Evolutionary conservation across 2,329 filamentous ascomycete genomes (phyloP), one percentile per base, ranked within the genome.

Genomic region (Fusarium chuoi): DNA sequence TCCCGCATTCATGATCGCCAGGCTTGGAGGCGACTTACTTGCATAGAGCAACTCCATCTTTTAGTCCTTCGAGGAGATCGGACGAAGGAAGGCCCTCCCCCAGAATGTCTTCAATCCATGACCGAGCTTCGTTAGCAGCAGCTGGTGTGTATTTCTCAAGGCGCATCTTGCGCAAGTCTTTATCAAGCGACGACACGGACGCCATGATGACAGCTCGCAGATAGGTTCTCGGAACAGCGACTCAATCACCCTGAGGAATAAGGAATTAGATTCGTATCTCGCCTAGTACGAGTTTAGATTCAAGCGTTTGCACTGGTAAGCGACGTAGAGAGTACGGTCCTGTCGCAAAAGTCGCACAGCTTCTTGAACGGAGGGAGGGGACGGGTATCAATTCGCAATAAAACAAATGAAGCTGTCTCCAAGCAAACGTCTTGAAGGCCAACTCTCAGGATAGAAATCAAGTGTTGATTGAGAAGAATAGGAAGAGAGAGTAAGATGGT

Each of bases 31-130:
- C 33, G 39, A 80, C 90, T 78, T 88, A 97, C 94, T 92, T 96
- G 93, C 96, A 99, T 35, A 99, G 89, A 38, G 93, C 93, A 44
- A 96, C 93, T 60, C 96, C 96, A 87, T 98, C 95, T 83, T 95
- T 97, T 56, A 99, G 86, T 24, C 89, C 90, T 66, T 96, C 94
- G 20, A 99, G 88, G 56, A 99, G 87, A 83, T 99, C 96, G 36
- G 89, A 88, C 12, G 89, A 83, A 2, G 92, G 85, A 63, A 98
- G 86, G 57, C 87, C 89, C 80, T 95, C 92, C 71, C 93, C 93
- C 39, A 99, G 84, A 4, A 91, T 88, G 44, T 90, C 89, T 82
- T 98, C 95, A 74, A 99, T 95, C 94, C 96, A 99, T 73, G 86
- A 83, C 52, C 92, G 91, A 26, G 91, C 92, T 85, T 98, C 95